phyloP scores from a whole-genome alignment of 1,284 basidiomycete species.

The Tilletia horrida region DNA sequence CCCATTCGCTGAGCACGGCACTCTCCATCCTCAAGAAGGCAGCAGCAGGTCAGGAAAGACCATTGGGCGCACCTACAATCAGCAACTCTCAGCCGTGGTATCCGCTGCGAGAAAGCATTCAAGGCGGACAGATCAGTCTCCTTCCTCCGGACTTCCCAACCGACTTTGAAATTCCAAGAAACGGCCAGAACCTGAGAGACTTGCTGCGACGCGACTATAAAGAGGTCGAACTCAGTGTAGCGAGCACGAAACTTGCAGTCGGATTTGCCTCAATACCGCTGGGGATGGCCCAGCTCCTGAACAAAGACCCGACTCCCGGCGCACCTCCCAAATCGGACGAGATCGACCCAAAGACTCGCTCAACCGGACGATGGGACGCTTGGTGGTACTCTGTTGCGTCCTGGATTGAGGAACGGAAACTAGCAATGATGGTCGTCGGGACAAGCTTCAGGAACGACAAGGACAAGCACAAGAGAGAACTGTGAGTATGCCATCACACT shows the following conservation, averaged over 20 bases:
- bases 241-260: background rate
- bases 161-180: background rate
- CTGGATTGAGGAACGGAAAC: constrained; percentile 37
- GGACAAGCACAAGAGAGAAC: constrained; percentile 41
- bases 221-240: background rate
- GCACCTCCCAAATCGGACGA: background rate
- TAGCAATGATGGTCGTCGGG: constrained; percentile 42
- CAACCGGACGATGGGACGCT: constrained; percentile 29
- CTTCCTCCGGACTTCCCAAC: background rate
- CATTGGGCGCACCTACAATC: background rate
- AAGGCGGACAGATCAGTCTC: background rate
- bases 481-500: constrained; percentile 28
- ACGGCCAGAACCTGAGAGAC: constrained; percentile 9
- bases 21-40: constrained; percentile 5
- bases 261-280: constrained; percentile 9
- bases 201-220: constrained; percentile 13
- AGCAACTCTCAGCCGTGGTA: background rate
- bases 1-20: background rate
- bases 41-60: background rate
- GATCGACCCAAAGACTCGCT: constrained; percentile 1
- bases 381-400: constrained; percentile 38
- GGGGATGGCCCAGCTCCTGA: background rate
- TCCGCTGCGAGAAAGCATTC: background rate
- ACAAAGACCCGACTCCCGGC: background rate
- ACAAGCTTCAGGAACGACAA: constrained; percentile 33